phyloP scores from a whole-genome alignment of 2,329 filamentous ascomycete genomes.

The Beauveria sp. region DNA sequence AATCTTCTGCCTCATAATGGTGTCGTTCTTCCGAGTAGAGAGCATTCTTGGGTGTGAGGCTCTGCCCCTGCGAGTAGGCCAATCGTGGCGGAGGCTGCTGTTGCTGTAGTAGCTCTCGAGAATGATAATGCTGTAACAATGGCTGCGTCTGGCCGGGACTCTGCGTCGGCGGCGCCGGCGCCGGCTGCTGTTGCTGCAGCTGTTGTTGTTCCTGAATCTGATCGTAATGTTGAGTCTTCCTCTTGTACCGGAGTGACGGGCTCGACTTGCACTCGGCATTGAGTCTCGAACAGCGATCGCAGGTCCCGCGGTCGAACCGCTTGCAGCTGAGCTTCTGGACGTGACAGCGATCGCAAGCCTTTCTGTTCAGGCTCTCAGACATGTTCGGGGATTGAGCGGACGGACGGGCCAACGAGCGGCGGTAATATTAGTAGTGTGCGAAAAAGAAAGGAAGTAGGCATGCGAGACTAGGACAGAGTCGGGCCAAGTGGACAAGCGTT shows the following conservation, averaged over 20 bases:
- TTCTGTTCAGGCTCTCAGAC: slow-evolving; percentile 32
- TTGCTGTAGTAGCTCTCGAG: slow-evolving; percentile 13
- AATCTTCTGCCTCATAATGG: neutral
- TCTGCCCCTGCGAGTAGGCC: neutral
- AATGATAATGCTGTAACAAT: neutral
- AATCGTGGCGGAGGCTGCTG: slow-evolving; percentile 12
- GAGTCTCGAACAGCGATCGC: slow-evolving; percentile 35
- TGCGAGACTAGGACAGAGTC: neutral
- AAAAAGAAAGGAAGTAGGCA: neutral
- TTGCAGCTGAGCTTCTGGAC: slow-evolving; percentile 40
- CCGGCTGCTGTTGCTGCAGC: neutral
- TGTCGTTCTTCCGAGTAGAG: neutral
- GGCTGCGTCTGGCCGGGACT: slow-evolving; percentile 16
- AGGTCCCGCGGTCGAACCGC: slow-evolving; percentile 31
- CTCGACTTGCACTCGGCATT: slow-evolving; percentile 37
- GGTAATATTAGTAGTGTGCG: neutral
- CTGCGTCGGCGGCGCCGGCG: slow-evolving; percentile 17
- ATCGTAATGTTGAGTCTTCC: slow-evolving; percentile 19
- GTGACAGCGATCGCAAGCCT: slow-evolving; percentile 41
- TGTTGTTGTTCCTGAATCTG: slow-evolving; percentile 1
- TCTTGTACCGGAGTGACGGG: slow-evolving; percentile 32
- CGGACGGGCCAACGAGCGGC: neutral
- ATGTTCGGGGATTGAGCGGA: slow-evolving; percentile 21
- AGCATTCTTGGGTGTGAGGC: neutral
- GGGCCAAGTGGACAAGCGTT: slow-evolving; percentile 1